These are phyloP conservation scores for Candida michaelii DNA, from an alignment of 805 yeast genomes.

Conservation along the genomic window DNA sequence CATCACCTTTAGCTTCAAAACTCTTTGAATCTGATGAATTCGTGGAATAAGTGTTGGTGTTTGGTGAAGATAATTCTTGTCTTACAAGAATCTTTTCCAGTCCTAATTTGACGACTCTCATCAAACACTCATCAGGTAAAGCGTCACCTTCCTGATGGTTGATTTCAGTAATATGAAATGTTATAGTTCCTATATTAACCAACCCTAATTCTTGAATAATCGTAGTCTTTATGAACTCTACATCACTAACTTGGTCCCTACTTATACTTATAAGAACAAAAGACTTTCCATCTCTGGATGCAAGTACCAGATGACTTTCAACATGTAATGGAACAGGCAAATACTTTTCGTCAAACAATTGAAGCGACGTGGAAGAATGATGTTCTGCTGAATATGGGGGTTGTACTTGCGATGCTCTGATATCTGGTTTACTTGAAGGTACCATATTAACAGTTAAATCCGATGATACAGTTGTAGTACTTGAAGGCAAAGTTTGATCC, in stretches of 20 bases:
- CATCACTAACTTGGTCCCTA: constrained; percentile 16
- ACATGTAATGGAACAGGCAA: constrained; percentile 21
- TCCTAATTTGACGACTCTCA: constrained; percentile 30
- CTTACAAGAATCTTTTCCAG: constrained; percentile 35
- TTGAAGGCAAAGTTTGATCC: constrained; percentile 10
- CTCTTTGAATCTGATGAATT: constrained; percentile 58
- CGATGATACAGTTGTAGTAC: constrained; percentile 4
- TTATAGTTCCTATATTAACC: constrained; percentile 29
- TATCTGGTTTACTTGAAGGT: constrained; percentile 4
- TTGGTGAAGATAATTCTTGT: constrained; percentile 35
- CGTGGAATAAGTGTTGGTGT: constrained; percentile 40
- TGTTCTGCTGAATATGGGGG: not conserved
- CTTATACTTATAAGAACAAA: constrained; percentile 48
- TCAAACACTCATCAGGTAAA: constrained; percentile 44
- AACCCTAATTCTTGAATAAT: constrained; percentile 39
- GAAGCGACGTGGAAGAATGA: constrained; percentile 4
- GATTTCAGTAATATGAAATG: constrained; percentile 68
- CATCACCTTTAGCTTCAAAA: constrained; percentile 44
- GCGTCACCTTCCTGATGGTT: constrained; percentile 58
- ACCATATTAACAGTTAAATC: constrained; percentile 1
- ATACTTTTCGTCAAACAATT: constrained; percentile 22
- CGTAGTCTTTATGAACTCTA: constrained; percentile 38
- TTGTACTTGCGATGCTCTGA: constrained; percentile 1
- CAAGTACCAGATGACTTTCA: constrained; percentile 41
- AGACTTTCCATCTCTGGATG: constrained; percentile 60